Base-by-base conservation (phyloP, 2,329 filamentous ascomycete genomes). In the Pestalotiopsis sp. region DNA sequence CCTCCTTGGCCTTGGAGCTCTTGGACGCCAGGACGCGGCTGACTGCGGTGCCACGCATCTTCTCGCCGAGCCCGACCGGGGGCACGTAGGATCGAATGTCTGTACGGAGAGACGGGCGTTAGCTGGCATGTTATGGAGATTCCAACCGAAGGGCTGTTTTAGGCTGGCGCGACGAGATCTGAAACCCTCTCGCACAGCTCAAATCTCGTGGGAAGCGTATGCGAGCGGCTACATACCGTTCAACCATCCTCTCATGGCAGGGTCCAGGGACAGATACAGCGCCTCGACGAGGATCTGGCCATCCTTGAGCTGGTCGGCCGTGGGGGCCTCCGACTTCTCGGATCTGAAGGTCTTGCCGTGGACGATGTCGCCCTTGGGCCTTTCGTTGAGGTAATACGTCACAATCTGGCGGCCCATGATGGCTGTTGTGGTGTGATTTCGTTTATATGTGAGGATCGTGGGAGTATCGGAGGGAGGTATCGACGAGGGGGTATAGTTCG, bases 181-280 rank as follows among this genome's bases (percentile, higher is more conserved):
- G 20, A 20, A n/a, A 14, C 4, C 5, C n/a, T 27, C n/a, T 58
- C 25, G 25, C 9, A 4, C 12, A 45, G 41, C 41, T 17, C 13
- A 2, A 17, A 45, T 36, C 31, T 36, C 13, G 17, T 14, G 17
- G 17, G 17, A 45, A 45, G 41, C 11, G 45, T 9, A 1, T 0
- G 17, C 9, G 11, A 20, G n/a, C 20, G 31, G 25, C 25, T 36
- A 75, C 80, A 39, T 72, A 87, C 85, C 85, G 71, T 87, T 91
- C 23, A 94, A 80, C 90, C 90, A 93, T 69, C 89, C 89, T 74
- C 92, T 87, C 91, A 93, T 93, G n/a, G 91, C 91, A 1, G 92
- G 91, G 79, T 94, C 92, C 52, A 94, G 84, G 11, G 89, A 91
- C 59, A 93, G 84, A 75, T 93, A 93, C 69, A 91, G 79, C 0